These are phyloP conservation scores for Berkeleyomyces rouxiae DNA, from an alignment of 2,329 filamentous ascomycete species.

Conservation along the genomic window DNA sequence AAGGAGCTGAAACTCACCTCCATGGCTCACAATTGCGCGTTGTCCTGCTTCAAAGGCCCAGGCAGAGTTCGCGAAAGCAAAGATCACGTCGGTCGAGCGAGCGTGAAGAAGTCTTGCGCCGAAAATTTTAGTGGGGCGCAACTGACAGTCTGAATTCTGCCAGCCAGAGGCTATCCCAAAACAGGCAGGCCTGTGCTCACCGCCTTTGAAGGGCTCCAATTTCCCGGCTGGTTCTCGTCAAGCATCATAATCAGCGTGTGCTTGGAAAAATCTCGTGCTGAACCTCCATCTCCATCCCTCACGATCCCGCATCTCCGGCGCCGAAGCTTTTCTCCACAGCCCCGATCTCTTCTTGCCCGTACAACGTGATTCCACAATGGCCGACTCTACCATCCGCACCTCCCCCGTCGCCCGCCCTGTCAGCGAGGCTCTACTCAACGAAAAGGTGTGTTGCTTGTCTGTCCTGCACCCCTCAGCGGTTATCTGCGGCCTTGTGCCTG, in stretches of 20 bases:
- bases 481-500: background rate
- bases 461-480: background rate
- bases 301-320: conserved; percentile 6
- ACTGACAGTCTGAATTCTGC: conserved; percentile 26
- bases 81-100: background rate
- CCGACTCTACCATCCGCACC: conserved; percentile 31
- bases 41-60: background rate
- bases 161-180: conserved; percentile 18
- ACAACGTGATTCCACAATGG: conserved; percentile 27
- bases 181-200: conserved; percentile 21
- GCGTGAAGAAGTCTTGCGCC: conserved; percentile 3
- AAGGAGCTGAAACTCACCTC: background rate
- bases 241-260: conserved; percentile 3
- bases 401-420: conserved; percentile 55
- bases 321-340: conserved; percentile 4
- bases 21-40: background rate
- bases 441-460: conserved; percentile 55
- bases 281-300: conserved; percentile 1
- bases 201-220: conserved; percentile 26
- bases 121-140: conserved; percentile 14
- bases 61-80: conserved; percentile 13
- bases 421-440: conserved; percentile 94
- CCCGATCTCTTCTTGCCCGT: background rate
- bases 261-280: conserved; percentile 5
- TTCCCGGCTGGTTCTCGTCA: conserved; percentile 24